Percentiles rank a stretch among this genome's conserved stretches.
These are phyloP conservation scores for Nakaseomyces kungkrabaensis DNA, from an alignment of 1,139 yeast species.

Conservation along the genomic window DNA sequence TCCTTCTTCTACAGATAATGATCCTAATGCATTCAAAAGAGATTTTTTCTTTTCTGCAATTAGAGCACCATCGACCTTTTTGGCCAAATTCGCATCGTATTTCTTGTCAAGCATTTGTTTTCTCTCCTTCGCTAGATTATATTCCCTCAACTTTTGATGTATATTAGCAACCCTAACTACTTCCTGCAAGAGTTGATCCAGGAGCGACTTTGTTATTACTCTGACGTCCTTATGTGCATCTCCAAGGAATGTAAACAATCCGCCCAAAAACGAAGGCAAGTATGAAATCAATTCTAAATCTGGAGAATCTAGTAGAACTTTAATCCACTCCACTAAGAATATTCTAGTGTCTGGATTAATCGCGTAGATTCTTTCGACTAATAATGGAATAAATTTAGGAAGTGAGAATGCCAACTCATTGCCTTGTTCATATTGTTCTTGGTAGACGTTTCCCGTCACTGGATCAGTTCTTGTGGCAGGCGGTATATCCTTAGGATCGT, in stretches of 20 bases:
- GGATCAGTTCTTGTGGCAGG: constrained; percentile 37
- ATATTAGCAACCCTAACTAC: constrained; percentile 65
- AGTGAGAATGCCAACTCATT: constrained; percentile 66
- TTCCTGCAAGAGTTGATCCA: constrained; percentile 71
- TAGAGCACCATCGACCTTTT: constrained; percentile 20
- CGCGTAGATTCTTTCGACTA: constrained; percentile 84
- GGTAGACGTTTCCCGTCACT: constrained; percentile 46
- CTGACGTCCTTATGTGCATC: constrained; percentile 84
- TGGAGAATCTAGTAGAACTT: constrained; percentile 83
- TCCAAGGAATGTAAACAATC: constrained; percentile 68
- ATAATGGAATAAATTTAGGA: constrained; percentile 78
- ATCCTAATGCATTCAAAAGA: constrained; percentile 20
- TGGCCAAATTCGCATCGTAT: constrained; percentile 4
- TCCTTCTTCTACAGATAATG: constrained; percentile 9
- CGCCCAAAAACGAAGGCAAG: constrained; percentile 83
- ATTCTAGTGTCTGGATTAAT: constrained; percentile 88
- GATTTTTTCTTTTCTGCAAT: constrained; percentile 30
- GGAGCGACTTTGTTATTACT: constrained; percentile 68
- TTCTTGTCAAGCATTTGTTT: constrained; percentile 5
- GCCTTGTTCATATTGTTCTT: constrained; percentile 55
- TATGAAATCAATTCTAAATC: constrained; percentile 80
- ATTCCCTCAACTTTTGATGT: constrained; percentile 31
- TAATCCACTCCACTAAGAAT: constrained; percentile 88
- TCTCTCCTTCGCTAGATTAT: constrained; percentile 7
- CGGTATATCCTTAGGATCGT: constrained; percentile 37